These are phyloP conservation scores for Phlebiopsis flavidoalba DNA, from an alignment of 768 basidiomycete species.

Conservation along the genomic window DNA sequence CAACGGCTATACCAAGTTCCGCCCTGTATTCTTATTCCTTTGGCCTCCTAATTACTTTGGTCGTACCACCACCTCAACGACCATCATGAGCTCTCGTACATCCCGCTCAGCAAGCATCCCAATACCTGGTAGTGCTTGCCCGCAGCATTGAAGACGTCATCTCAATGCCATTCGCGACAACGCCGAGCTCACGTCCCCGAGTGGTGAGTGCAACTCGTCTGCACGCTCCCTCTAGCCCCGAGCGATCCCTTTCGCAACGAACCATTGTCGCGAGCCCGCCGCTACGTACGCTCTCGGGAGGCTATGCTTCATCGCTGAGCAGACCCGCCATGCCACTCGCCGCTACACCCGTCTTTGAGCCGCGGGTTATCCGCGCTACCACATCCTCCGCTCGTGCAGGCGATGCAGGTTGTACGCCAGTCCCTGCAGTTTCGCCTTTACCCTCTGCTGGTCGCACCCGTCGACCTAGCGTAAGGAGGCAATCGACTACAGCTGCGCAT, in stretches of 20 bases:
- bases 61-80: background rate
- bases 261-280: background rate
- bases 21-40: background rate
- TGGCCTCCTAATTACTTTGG: background rate
- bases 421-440: conserved; percentile 38
- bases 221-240: conserved; percentile 1
- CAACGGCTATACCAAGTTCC: background rate
- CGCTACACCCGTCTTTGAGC: conserved; percentile 26
- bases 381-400: conserved; percentile 19
- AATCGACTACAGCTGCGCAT: conserved; percentile 2
- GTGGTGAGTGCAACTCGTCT: conserved; percentile 5
- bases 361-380: conserved; percentile 63
- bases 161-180: conserved; percentile 45
- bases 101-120: conserved; percentile 66
- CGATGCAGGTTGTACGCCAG: conserved; percentile 29
- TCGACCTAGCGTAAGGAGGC: conserved; percentile 34
- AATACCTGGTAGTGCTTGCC: conserved; percentile 44
- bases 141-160: conserved; percentile 64
- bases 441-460: conserved; percentile 42
- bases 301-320: conserved; percentile 15
- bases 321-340: conserved; percentile 9
- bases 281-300: conserved; percentile 13
- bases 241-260: background rate
- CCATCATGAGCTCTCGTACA: conserved; percentile 43
- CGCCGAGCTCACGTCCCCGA: conserved; percentile 7